These are phyloP conservation scores for Neophaeococcomyces aloes DNA, from an alignment of 2,329 filamentous ascomycete species.

Conservation along the genomic window DNA sequence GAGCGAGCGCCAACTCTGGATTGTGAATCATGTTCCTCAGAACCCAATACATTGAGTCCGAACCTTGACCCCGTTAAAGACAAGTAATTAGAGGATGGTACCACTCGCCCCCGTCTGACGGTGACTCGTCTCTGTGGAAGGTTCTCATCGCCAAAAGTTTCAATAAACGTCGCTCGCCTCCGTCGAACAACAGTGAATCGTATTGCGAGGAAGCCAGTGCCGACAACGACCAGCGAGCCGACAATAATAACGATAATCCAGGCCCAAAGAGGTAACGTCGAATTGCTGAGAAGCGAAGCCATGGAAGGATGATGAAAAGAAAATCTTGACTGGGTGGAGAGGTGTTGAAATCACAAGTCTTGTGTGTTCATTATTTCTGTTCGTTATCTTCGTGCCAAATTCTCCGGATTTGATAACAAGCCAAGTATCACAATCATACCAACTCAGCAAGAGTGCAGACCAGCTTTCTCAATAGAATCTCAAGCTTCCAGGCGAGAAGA, in stretches of 20 bases:
- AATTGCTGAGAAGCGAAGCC: constrained; percentile 18
- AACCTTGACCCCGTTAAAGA: constrained; percentile 23
- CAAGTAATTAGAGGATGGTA: constrained; percentile 20
- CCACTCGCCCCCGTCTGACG: constrained; percentile 19
- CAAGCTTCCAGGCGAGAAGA: constrained; percentile 5
- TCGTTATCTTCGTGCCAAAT: too few species aligned
- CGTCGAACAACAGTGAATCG: constrained; percentile 14
- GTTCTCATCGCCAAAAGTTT: constrained; percentile 13
- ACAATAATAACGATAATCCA: constrained; percentile 20
- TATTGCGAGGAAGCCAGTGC: constrained; percentile 9
- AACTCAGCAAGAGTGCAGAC: neutral
- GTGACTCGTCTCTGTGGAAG: constrained; percentile 19
- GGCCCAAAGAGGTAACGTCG: constrained; percentile 19
- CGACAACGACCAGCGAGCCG: constrained; percentile 22
- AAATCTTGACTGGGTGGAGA: neutral
- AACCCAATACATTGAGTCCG: constrained; percentile 19
- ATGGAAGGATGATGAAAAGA: constrained; percentile 13
- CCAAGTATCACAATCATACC: neutral
- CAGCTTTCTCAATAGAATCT: constrained; percentile 1
- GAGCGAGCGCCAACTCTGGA: constrained; percentile 13
- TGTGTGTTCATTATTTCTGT: too few species aligned
- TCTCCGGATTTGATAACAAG: neutral
- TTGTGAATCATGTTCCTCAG: constrained; percentile 17
- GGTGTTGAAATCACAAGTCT: too few species aligned
- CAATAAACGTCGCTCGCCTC: constrained; percentile 5